Conservation (phyloP, 2,329 filamentous ascomycete genomes). For the Neodidymelliopsis sp. region DNA sequence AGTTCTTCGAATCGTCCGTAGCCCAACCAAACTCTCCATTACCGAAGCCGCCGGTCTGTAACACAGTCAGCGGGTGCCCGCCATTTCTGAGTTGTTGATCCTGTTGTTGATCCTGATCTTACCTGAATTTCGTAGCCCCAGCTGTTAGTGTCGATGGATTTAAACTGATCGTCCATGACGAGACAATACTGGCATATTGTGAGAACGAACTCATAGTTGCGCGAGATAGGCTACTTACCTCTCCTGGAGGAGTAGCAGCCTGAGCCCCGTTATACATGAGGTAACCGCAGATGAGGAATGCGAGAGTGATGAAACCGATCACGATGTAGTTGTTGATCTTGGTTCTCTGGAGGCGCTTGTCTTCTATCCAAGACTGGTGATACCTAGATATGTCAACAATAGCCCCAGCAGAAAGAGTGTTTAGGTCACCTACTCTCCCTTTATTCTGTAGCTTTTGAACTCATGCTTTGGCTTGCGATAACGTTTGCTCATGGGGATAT, state of each 20-base stretch:
- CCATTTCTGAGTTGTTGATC: neutral
- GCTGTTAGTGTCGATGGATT: neutral
- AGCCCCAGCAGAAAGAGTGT: too few species aligned
- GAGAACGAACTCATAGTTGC: neutral
- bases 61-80: neutral
- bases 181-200: conserved; percentile 3
- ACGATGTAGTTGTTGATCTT: neutral
- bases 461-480: neutral
- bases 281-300: neutral
- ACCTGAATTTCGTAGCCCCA: conserved; percentile 5
- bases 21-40: conserved; percentile 75
- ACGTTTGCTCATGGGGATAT: neutral
- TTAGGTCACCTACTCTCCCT: neutral
- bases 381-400: neutral
- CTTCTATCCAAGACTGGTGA: conserved; percentile 2
- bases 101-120: too few species aligned
- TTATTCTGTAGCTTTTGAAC: neutral
- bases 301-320: neutral
- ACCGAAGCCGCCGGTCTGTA: conserved; percentile 71
- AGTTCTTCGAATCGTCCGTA: conserved; percentile 74
- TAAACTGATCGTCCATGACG: conserved; percentile 1
- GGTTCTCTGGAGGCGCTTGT: neutral
- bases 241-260: neutral
- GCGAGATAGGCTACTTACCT: neutral
- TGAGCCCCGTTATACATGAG: neutral